These are phyloP conservation scores for Symbiodinium pilosum DNA, from an alignment of 73 alveolate species.

Conservation along the genomic window DNA sequence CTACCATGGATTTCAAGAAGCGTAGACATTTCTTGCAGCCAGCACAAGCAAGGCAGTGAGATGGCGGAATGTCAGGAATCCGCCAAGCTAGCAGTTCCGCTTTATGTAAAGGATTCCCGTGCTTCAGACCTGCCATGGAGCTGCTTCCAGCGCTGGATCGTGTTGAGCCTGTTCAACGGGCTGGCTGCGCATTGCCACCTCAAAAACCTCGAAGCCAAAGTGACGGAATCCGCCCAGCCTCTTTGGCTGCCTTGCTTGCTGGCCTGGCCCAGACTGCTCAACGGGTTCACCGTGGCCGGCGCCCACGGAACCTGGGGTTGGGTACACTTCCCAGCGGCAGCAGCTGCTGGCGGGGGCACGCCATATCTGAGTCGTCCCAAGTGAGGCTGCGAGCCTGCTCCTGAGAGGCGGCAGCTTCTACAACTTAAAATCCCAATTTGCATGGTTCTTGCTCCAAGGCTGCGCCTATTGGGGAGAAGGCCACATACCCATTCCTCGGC, in stretches of 20 bases:
- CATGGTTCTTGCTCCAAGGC: not conserved
- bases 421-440: not conserved
- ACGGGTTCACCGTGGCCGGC: not conserved
- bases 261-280: not conserved
- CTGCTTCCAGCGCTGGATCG: not conserved
- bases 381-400: not conserved
- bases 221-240: not conserved
- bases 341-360: not conserved
- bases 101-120: no score
- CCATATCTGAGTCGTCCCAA: not conserved
- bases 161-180: not conserved
- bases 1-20: no score
- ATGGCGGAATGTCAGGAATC: no score
- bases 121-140: no score
- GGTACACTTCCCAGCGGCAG: not conserved
- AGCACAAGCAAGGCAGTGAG: no score
- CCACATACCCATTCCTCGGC: not conserved
- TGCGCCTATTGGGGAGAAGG: conserved; percentile 12
- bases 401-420: not conserved
- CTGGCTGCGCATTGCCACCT: not conserved
- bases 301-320: not conserved
- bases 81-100: no score
- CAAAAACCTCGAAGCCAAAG: not conserved
- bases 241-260: not conserved
- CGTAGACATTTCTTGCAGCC: no score